Percentiles rank a stretch among this genome's conserved stretches.
These are phyloP conservation scores for Gracilaria vermiculophylla DNA, from an alignment of 23 red algal genomes.

Conservation along the genomic window DNA sequence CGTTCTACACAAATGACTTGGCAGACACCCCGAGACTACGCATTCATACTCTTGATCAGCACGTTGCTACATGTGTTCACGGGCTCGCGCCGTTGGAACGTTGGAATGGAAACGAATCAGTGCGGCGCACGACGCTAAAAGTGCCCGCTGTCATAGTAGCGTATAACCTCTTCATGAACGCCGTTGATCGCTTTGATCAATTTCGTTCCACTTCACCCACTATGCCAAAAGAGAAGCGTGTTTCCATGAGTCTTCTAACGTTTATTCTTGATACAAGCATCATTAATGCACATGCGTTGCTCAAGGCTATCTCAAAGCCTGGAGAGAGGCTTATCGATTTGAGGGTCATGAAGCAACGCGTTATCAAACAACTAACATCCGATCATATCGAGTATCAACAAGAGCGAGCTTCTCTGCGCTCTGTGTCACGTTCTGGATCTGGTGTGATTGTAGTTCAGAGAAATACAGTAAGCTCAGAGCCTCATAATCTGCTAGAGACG, in stretches of 20 bases:
- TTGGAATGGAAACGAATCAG: not conserved
- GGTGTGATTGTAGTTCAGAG: too few relatives aligned
- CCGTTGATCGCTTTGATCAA: not conserved
- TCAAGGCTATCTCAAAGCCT: not conserved
- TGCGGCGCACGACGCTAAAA: not conserved
- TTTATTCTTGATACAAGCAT: not conserved
- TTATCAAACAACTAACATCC: too few relatives aligned
- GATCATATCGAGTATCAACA: too few relatives aligned
- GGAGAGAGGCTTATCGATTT: too few relatives aligned
- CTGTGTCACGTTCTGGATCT: too few relatives aligned
- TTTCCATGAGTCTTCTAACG: not conserved
- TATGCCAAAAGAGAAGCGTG: not conserved
- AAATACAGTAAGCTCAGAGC: too few relatives aligned
- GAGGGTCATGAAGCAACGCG: too few relatives aligned
- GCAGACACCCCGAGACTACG: not conserved
- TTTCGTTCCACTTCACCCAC: not conserved
- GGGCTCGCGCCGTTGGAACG: not conserved
- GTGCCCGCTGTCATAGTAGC: not conserved
- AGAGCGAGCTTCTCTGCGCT: too few relatives aligned
- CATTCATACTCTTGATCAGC: not conserved
- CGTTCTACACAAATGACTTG: not conserved
- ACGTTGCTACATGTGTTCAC: not conserved
- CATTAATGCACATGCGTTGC: not conserved
- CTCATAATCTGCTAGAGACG: too few relatives aligned
- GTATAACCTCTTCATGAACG: slow-evolving; percentile 4